Percentiles rank a stretch among this genome's conserved stretches.
These are phyloP conservation scores for Vaccinium corymbosum DNA, from an alignment of 148 eudicot species.

Conservation along the genomic window DNA sequence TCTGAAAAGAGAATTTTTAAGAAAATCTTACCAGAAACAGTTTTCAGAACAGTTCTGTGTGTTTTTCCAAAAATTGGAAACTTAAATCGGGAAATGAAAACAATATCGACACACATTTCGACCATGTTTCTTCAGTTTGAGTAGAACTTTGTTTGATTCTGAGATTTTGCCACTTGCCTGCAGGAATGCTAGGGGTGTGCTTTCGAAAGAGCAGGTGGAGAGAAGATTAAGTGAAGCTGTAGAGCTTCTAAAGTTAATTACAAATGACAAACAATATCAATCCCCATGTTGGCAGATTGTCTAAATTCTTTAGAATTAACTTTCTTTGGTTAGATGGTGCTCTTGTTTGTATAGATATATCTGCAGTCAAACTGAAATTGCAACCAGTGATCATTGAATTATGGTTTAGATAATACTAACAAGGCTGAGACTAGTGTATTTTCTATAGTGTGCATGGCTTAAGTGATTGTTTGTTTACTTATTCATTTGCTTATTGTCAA, in stretches of 20 bases:
- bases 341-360: neutral
- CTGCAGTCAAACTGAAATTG: neutral
- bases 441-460: neutral
- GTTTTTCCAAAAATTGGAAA: neutral
- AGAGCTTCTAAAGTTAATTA: conserved; percentile 51
- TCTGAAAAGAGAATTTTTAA: neutral
- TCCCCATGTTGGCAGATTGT: neutral
- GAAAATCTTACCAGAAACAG: no score
- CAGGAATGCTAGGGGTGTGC: conserved; percentile 42
- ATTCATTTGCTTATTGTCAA: neutral
- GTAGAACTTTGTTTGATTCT: neutral
- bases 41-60: neutral
- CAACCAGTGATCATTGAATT: neutral
- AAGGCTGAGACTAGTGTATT: neutral
- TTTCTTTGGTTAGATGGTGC: neutral
- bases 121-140: neutral
- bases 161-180: neutral
- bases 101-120: neutral
- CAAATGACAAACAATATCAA: conserved; percentile 6
- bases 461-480: no score
- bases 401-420: neutral
- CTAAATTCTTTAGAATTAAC: neutral
- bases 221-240: conserved; percentile 61
- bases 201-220: conserved; percentile 45
- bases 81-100: neutral